phyloP scores from a whole-genome alignment of 306 rosid species.

The Hylodesmum podocarpum region DNA sequence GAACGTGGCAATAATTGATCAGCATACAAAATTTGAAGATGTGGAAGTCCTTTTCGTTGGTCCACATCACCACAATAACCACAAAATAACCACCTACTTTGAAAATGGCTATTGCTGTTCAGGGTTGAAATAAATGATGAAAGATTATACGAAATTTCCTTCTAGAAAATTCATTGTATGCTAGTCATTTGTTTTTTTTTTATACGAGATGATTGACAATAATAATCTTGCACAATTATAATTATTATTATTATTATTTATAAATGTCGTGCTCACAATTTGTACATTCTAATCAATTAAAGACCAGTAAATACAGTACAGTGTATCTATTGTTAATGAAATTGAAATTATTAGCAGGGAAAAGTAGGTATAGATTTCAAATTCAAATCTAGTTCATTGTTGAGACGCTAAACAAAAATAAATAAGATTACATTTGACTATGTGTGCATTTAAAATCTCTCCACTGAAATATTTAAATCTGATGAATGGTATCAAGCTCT shows the following conservation, averaged over 20 bases:
- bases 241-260: too few species aligned
- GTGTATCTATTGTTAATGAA: background rate
- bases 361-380: conserved; percentile 5
- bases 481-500: background rate
- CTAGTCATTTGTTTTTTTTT: background rate
- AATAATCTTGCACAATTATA: background rate
- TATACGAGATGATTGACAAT: background rate
- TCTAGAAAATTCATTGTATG: background rate
- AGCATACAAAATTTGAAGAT: conserved; percentile 11
- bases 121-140: background rate
- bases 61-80: background rate
- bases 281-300: background rate
- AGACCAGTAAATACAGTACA: background rate
- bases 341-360: background rate
- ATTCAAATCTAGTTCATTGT: conserved; percentile 20
- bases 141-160: background rate
- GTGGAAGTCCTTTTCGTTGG: background rate
- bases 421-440: background rate
- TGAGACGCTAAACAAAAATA: background rate
- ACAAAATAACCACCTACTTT: background rate
- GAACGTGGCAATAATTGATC: conserved; percentile 10
- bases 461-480: background rate
- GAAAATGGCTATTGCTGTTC: background rate
- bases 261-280: background rate
- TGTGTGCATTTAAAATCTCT: background rate